Base-by-base conservation (phyloP, 768 basidiomycete species). In the Phylloporus sp. region DNA sequence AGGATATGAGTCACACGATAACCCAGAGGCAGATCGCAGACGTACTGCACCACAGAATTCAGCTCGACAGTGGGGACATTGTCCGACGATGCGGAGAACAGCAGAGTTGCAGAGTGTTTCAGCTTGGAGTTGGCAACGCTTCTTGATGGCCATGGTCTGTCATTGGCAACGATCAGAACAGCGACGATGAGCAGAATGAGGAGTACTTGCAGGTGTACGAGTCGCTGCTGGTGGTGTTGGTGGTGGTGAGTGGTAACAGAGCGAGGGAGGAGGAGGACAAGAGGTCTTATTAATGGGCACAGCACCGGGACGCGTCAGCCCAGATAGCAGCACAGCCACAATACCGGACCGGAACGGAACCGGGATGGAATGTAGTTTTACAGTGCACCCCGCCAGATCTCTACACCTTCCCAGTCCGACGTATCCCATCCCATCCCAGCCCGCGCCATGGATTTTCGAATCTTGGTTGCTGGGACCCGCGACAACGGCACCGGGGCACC, bases 31-130 rank as follows among this genome's bases (percentile, higher is more conserved):
- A 12, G 34, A 45, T 35, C 38, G 35, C 15, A 6, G 10, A 79
- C 88, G 68, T 60, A 91, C 89, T 53, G 77, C 73, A 50, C 82
- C 80, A 63, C 91, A 95, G 72, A 92, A 94, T 61, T 84, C 80
- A 13, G 76, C 73, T 47, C 80, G 75, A 69, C 91, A 95, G 63
- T 88, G 84, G 32, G 88, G 82, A 66, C 91, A 95, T 59, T 88
- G 81, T 6, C 91, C 92, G 36, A 90, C 88, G 58, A 94, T 84
- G 58, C 90, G 85, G 45, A 93, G 76, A 3, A 82, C 87, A 7
- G 90, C 88, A 54, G 82, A 84, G 62, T 79, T 87, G 76, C 91
- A 94, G 31, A 60, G 69, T 26, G 70, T 60, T 56, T 75, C 76
- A 15, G 69, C 56, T 50, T 74, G 73, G 70, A 85, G 80, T 69